Evolutionary conservation across 495 filamentous ascomycete genomes (phyloP), one percentile per base, ranked within the genome.

Genomic region (Aspergillus avenaceus): DNA sequence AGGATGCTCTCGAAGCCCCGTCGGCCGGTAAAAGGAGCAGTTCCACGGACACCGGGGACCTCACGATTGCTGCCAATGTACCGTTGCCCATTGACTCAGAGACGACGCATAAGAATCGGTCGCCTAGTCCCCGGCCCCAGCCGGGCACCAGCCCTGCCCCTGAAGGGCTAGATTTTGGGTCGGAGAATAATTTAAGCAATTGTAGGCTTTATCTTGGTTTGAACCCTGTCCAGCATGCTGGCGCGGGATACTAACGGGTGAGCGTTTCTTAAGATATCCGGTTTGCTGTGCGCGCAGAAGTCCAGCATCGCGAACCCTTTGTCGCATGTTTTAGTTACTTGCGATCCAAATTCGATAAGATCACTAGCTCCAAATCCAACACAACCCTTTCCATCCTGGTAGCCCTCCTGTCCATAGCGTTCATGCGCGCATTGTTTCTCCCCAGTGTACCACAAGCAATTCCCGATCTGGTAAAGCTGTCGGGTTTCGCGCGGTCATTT

Each of bases 391-490:
- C 87, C 23, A 56, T 81, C 2, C 41, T 87, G 6, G 59, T 83
- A 43, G 64, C 74, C 5, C 50, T 91, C 5, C 34, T 90, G 4
- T 78, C 82, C 0, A 70, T 87, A 50, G 63, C 77, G 0, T 67
- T 83, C 14, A 68, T 86, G 49, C 82, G 84, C 48, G 73, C 81
- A 18, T 62, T 95, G 32, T 82, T 90, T 28, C 74, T 85, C 36
- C 86, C 88, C 0, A 81, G 82, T 9, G 55, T 74, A 1, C 78
- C 79, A 19, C 80, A 79, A 23, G 82, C 89, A 5, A 86, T 87
- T 1, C 91, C 91, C 4, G 90, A 96, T 66, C 76, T 96, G 13
- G 85, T 95, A 57, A 95, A 95, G 65, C 86, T 95, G 23, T 90
- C 91, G 4, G 80, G 86, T 41, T 79, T 96, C 45, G 91, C 91